These are phyloP conservation scores for Coniosporium tulheliwenetii DNA, from an alignment of 2,329 filamentous ascomycete genomes.

Conservation along the genomic window DNA sequence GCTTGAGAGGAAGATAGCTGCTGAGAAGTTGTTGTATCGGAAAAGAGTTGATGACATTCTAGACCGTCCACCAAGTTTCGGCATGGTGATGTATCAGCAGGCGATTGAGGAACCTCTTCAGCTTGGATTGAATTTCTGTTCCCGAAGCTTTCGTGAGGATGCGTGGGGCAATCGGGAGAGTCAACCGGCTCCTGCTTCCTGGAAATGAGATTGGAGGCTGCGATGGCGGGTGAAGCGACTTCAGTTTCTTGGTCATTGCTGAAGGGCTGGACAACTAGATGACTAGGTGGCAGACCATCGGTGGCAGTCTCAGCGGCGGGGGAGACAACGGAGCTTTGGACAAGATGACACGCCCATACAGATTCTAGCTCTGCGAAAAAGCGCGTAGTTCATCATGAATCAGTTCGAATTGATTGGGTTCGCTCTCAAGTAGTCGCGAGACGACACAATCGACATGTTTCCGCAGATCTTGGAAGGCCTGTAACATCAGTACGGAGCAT, in stretches of 20 bases:
- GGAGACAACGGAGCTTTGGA: not conserved
- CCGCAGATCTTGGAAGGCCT: not conserved
- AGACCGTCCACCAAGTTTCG: no score
- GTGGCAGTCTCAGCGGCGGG: not conserved
- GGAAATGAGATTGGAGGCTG: not conserved
- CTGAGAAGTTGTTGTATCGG: no score
- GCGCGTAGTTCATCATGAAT: no score
- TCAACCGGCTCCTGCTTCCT: not conserved
- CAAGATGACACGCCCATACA: not conserved
- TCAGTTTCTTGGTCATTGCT: not conserved
- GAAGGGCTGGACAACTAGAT: not conserved
- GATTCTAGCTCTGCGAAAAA: no score
- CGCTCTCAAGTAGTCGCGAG: not conserved
- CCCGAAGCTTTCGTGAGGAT: not conserved
- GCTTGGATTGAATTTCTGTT: not conserved
- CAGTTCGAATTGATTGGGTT: no score
- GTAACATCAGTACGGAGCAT: slow-evolving; percentile 21
- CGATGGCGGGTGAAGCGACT: not conserved
- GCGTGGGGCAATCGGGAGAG: not conserved
- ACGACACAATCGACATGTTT: not conserved
- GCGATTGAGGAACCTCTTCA: not conserved
- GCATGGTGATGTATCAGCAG: not conserved
- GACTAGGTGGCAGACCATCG: not conserved
- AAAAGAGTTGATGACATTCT: no score
- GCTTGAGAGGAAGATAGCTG: no score